A percentile compares a stretch with the other conserved stretches of the same genome.
Conservation (phyloP, 2,329 filamentous ascomycete genomes). For the Hypoxylon sp. region DNA sequence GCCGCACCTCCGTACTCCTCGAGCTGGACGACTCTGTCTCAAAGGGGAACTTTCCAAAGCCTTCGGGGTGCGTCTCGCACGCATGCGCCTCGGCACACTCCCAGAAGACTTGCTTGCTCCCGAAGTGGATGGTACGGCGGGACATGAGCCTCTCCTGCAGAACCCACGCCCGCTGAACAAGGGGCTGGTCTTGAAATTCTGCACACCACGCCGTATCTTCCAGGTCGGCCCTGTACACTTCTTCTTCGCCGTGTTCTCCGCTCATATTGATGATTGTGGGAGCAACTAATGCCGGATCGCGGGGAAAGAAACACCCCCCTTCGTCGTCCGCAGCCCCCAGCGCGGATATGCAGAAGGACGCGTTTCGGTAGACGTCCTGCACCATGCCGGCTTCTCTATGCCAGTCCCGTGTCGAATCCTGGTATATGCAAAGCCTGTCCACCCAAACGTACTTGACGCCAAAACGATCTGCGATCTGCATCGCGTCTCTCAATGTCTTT, state of each 20-base stretch:
- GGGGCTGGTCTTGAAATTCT: constrained; percentile 5
- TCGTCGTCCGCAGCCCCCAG: constrained; percentile 14
- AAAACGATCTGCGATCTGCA: constrained; percentile 1
- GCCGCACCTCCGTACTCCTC: neutral
- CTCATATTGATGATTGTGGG: neutral
- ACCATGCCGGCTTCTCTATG: constrained; percentile 9
- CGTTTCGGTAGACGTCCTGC: constrained; percentile 18
- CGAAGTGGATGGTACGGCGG: constrained; percentile 18
- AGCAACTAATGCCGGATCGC: constrained; percentile 6
- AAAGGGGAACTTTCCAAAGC: neutral
- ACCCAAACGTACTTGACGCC: constrained; percentile 2
- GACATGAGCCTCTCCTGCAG: constrained; percentile 19
- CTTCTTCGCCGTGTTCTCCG: neutral
- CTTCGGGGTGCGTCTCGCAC: constrained; percentile 13
- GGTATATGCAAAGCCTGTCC: constrained; percentile 1
- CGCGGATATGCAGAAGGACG: constrained; percentile 17
- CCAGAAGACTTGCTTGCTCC: constrained; percentile 19
- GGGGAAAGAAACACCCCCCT: constrained; percentile 13
- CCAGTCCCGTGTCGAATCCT: constrained; percentile 16
- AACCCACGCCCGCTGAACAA: constrained; percentile 11
- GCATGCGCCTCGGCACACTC: constrained; percentile 15
- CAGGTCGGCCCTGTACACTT: constrained; percentile 1
- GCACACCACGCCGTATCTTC: constrained; percentile 8
- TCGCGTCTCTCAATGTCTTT: constrained; percentile 10
- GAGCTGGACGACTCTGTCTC: neutral